Percentiles rank a stretch among this genome's conserved stretches.
Evolutionary conservation across 1,284 basidiomycete species (phyloP).

Genomic region (Agroathelia rolfsii): DNA sequence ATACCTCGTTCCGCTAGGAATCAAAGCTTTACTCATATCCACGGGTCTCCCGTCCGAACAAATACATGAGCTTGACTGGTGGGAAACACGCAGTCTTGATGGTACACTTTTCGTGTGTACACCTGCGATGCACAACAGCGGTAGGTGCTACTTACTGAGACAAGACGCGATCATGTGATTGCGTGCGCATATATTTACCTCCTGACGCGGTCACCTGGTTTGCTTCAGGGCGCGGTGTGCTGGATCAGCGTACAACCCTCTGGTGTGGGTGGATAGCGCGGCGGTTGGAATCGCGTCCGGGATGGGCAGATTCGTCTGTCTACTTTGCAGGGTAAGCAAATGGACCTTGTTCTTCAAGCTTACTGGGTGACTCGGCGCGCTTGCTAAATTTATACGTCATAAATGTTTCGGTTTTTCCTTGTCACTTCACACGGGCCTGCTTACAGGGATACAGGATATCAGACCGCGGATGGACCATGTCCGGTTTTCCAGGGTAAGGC

Average conservation of each 20-base stretch:
- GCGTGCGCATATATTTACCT: too few species aligned
- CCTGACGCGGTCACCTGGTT: too few species aligned
- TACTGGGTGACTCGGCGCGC: background rate
- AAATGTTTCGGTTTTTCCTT: background rate
- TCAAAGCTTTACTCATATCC: constrained; percentile 17
- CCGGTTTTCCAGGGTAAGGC: constrained; percentile 20
- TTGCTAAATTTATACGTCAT: background rate
- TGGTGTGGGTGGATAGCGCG: constrained; percentile 25
- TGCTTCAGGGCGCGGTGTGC: constrained; percentile 17
- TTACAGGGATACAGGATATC: constrained; percentile 23
- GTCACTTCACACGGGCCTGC: background rate
- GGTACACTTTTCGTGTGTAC: constrained; percentile 21
- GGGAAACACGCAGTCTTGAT: constrained; percentile 15
- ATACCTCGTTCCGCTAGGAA: constrained; percentile 22
- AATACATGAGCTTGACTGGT: constrained; percentile 24
- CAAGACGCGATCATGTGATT: background rate
- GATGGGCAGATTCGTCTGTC: constrained; percentile 9
- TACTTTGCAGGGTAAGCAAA: constrained; percentile 18
- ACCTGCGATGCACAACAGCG: constrained; percentile 25
- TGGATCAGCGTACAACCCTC: constrained; percentile 20
- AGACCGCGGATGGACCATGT: constrained; percentile 19
- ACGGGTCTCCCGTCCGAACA: constrained; percentile 17
- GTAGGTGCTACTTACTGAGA: constrained; percentile 11
- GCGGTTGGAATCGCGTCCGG: constrained; percentile 8
- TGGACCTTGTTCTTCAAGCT: background rate